These are phyloP conservation scores for Cryomyces minteri DNA, from an alignment of 495 filamentous ascomycete species.

Conservation along the genomic window DNA sequence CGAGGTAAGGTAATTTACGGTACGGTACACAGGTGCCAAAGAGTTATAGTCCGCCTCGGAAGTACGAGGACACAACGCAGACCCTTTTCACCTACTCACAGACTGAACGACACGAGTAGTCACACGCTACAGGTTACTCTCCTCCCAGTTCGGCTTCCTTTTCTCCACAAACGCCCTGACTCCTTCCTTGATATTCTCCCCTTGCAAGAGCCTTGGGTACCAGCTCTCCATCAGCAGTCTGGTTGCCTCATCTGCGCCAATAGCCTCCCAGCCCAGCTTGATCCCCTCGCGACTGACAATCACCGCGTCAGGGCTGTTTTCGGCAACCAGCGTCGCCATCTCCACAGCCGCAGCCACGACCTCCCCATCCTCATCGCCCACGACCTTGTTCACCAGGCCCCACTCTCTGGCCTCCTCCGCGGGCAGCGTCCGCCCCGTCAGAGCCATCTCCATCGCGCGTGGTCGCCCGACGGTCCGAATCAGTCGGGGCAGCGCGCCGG, in stretches of 20 bases:
- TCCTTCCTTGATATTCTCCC: slow-evolving; percentile 63
- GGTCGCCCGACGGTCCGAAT: slow-evolving; percentile 46
- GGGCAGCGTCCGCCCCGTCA: slow-evolving; percentile 38
- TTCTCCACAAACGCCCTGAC: slow-evolving; percentile 67
- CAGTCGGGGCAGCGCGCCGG: slow-evolving; percentile 55
- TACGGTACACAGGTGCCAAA: too few relatives aligned
- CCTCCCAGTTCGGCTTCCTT: slow-evolving; percentile 49
- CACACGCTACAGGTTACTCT: slow-evolving; percentile 43
- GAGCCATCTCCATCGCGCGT: slow-evolving; percentile 51
- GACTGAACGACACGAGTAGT: too few relatives aligned
- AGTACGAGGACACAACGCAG: too few relatives aligned
- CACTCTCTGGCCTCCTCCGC: slow-evolving; percentile 43
- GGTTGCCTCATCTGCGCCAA: slow-evolving; percentile 45
- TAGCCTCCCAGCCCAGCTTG: slow-evolving; percentile 45
- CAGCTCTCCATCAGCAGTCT: slow-evolving; percentile 34
- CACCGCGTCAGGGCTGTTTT: slow-evolving; percentile 53
- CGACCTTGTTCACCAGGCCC: slow-evolving; percentile 52
- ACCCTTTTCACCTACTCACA: too few relatives aligned
- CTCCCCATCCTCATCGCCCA: slow-evolving; percentile 21
- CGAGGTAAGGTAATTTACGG: too few relatives aligned
- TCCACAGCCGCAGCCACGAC: slow-evolving; percentile 12
- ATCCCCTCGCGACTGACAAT: slow-evolving; percentile 48
- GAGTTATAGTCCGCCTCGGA: too few relatives aligned
- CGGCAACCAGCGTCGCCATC: slow-evolving; percentile 30
- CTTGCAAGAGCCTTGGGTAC: slow-evolving; percentile 40